phyloP scores from a whole-genome alignment of 371 early-diverging fungal species.

The Mortierella sp. region DNA sequence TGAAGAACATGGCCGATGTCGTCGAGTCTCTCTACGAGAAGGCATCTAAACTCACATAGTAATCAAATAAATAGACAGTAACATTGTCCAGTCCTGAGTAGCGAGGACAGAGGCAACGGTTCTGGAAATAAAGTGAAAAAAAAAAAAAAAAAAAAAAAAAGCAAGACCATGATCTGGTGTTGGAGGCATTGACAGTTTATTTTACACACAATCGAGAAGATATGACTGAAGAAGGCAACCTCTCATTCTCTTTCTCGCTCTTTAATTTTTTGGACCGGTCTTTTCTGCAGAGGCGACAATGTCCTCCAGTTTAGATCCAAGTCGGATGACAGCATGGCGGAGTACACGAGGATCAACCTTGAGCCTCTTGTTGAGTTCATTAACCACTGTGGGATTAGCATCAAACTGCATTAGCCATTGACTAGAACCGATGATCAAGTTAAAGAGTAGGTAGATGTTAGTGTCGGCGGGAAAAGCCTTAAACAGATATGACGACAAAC shows the following conservation, averaged over 20 bases:
- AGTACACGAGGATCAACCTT: slow-evolving; percentile 81
- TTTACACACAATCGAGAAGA: not conserved
- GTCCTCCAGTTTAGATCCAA: slow-evolving; percentile 76
- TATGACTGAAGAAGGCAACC: not conserved
- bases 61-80: not conserved
- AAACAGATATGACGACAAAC: not conserved
- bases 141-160: not conserved
- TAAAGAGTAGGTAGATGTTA: not conserved
- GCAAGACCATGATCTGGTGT: not conserved
- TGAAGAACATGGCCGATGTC: slow-evolving; percentile 95
- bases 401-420: slow-evolving; percentile 88
- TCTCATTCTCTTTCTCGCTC: not conserved
- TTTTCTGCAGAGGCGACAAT: slow-evolving; percentile 72
- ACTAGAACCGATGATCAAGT: slow-evolving; percentile 48
- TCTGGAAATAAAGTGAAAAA: not conserved
- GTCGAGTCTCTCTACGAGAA: slow-evolving; percentile 96
- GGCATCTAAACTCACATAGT: slow-evolving; percentile 62
- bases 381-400: slow-evolving; percentile 73
- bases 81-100: not conserved
- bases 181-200: not conserved
- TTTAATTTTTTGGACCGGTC: slow-evolving; percentile 54
- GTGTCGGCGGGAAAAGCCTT: not conserved
- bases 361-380: slow-evolving; percentile 72
- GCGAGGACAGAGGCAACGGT: not conserved
- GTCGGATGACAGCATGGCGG: slow-evolving; percentile 80